phyloP scores from a whole-genome alignment of 2,329 filamentous ascomycete genomes.

The Apiospora sp. region DNA sequence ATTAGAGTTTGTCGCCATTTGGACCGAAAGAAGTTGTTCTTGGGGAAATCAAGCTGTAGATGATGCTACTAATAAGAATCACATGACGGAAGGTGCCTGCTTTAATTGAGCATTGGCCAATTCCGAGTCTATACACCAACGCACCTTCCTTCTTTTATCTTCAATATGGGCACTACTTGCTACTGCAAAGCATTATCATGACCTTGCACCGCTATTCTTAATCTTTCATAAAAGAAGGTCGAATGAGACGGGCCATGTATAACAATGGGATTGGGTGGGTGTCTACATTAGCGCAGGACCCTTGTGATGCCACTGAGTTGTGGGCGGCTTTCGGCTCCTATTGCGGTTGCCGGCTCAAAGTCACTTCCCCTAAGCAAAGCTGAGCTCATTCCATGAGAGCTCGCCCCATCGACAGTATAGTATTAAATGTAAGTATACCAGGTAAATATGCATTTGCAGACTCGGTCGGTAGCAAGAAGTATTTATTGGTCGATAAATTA shows the following conservation, averaged over 20 bases:
- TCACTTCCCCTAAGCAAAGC: not conserved
- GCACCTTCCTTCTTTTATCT: not conserved
- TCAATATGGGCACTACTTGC: not conserved
- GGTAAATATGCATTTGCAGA: not conserved
- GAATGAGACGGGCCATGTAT: not conserved
- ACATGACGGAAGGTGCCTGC: constrained; percentile 15
- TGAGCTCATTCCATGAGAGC: not conserved
- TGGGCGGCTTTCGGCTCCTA: not conserved
- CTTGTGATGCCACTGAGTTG: not conserved
- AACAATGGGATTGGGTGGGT: not conserved
- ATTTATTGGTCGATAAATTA: not conserved
- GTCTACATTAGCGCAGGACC: not conserved
- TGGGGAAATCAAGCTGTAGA: not conserved
- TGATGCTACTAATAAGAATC: not conserved
- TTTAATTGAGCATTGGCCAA: constrained; percentile 10
- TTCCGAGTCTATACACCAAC: not conserved
- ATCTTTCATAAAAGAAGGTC: not conserved
- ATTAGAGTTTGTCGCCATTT: not conserved
- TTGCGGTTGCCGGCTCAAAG: not conserved
- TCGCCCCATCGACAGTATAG: not conserved
- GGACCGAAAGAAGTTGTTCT: not conserved
- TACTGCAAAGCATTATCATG: not conserved
- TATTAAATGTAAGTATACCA: not conserved
- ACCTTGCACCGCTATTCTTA: not conserved
- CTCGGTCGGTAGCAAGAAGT: too few species aligned